Evolutionary conservation across 371 early-diverging fungal species (phyloP).

Genomic region (Mucor indicus): DNA sequence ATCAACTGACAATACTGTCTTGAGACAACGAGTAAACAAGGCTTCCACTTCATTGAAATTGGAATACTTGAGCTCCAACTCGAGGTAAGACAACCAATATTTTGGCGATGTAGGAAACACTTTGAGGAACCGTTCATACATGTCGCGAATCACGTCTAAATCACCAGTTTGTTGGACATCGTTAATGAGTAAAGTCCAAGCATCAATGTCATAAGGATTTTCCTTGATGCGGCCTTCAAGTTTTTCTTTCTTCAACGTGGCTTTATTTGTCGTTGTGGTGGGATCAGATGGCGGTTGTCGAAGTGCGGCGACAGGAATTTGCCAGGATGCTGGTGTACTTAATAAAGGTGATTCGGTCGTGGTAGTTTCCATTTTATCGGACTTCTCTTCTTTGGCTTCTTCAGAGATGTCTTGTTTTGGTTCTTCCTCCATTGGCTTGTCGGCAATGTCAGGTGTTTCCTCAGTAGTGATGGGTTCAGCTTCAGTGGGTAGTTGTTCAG

Average conservation of each 20-base stretch:
- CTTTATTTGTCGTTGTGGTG: slow-evolving; percentile 18
- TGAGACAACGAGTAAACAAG: slow-evolving; percentile 84
- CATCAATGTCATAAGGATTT: slow-evolving; percentile 61
- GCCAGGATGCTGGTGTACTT: slow-evolving; percentile 54
- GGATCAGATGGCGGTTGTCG: slow-evolving; percentile 17
- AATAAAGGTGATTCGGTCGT: slow-evolving; percentile 22
- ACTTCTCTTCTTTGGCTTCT: too few relatives aligned
- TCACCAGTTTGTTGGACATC: slow-evolving; percentile 62
- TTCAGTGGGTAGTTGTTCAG: background rate
- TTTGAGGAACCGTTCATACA: slow-evolving; percentile 71
- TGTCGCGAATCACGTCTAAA: slow-evolving; percentile 57
- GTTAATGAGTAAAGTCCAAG: slow-evolving; percentile 65
- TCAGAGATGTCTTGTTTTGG: too few relatives aligned
- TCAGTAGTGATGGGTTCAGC: too few relatives aligned
- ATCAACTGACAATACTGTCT: slow-evolving; percentile 79
- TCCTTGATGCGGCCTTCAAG: slow-evolving; percentile 53
- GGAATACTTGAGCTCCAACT: slow-evolving; percentile 77
- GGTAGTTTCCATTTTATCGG: background rate
- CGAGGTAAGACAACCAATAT: slow-evolving; percentile 83
- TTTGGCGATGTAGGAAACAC: slow-evolving; percentile 85
- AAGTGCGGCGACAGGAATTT: slow-evolving; percentile 51
- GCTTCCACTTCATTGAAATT: slow-evolving; percentile 76
- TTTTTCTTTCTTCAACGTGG: slow-evolving; percentile 44
- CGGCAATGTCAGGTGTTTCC: too few relatives aligned
- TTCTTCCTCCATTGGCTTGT: background rate